Evolutionary conservation across 139 green algal genomes (phyloP).

Genomic region (Axilococcus clingmanii): DNA sequence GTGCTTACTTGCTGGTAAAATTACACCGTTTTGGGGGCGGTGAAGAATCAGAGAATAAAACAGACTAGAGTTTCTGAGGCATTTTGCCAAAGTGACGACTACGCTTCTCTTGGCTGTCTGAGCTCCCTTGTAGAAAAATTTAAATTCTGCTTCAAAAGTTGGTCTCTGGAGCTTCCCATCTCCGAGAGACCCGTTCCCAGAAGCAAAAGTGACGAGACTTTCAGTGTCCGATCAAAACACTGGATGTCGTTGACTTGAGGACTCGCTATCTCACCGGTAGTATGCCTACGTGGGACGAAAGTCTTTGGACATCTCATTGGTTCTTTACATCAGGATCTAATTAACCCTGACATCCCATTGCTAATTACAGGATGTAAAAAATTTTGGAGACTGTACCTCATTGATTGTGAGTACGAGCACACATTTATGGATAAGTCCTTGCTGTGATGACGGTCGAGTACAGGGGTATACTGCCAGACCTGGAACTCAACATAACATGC

Average conservation of each 20-base stretch:
- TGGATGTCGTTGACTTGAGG: conserved; percentile 26
- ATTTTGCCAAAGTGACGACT: conserved; percentile 42
- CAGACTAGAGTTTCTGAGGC: conserved; percentile 81
- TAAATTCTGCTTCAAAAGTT: conserved; percentile 77
- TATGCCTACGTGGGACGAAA: conserved; percentile 37
- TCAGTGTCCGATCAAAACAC: conserved; percentile 51
- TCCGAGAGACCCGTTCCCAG: conserved; percentile 51
- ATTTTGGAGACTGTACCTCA: too few species aligned
- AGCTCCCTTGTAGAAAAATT: conserved; percentile 44
- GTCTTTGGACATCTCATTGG: conserved; percentile 33
- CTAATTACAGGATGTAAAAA: too few species aligned
- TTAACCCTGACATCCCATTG: too few species aligned
- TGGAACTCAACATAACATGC: too few species aligned
- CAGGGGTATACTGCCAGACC: too few species aligned
- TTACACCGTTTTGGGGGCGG: conserved; percentile 7
- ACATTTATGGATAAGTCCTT: too few species aligned
- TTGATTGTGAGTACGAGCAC: too few species aligned
- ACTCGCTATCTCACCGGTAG: conserved; percentile 46
- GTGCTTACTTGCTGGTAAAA: too few species aligned
- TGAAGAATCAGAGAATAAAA: conserved; percentile 50
- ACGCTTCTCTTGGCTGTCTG: conserved; percentile 77
- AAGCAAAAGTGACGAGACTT: conserved; percentile 49
- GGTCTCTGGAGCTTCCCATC: conserved; percentile 32
- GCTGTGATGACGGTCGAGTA: too few species aligned
- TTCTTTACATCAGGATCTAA: too few species aligned